Evolutionary conservation across 371 early-diverging fungal species (phyloP), one percentile per base, ranked within the genome.

Genomic region (Mycotypha africana): DNA sequence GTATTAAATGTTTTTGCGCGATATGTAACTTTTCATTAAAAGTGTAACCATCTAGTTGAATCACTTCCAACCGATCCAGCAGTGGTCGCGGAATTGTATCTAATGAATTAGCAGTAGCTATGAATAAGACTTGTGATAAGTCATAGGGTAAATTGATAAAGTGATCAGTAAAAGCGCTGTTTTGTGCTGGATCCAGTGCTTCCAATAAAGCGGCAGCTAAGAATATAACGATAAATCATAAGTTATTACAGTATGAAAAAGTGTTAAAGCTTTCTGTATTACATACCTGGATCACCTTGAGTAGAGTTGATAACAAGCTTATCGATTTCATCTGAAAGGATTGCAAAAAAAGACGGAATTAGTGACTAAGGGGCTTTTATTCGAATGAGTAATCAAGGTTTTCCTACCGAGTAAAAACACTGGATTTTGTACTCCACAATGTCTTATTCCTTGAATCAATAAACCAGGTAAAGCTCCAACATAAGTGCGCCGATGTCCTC

Each of bases 401-500:
- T n/a, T n/a, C n/a, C n/a, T n/a, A n/a, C n/a, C n/a, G n/a, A n/a
- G 70, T 22, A 93, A 53, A 47, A 92, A 76, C 3, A 91, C 82
- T 0, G 92, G 94, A 55, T 92, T 89, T 45, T 79, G 84, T 22
- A 85, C 86, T 14, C 86, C 86, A 35, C 76, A 76, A 44, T 81
- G 72, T 21, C 78, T 67, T 38, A 92, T 40, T 0, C 84, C 90
- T 47, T 90, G 89, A n/a, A 91, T 76, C 32, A 94, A 80, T 9
- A 88, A 52, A 11, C 94, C 94, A 3, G 94, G 94, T 70, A 91
- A 67, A 16, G 91, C 84, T 17, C 91, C 94, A 22, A 92, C 81
- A 70, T 94, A 94, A 9, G 94, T 94, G 15, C 92, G 74, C 11
- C 92, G 78, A 62, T 94, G 94, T 0, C 94, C 94, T 23, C 91